Percentiles rank a stretch among this genome's conserved stretches.
These are phyloP conservation scores for Mycena polygramma DNA, from an alignment of 768 basidiomycete species.

Conservation along the genomic window DNA sequence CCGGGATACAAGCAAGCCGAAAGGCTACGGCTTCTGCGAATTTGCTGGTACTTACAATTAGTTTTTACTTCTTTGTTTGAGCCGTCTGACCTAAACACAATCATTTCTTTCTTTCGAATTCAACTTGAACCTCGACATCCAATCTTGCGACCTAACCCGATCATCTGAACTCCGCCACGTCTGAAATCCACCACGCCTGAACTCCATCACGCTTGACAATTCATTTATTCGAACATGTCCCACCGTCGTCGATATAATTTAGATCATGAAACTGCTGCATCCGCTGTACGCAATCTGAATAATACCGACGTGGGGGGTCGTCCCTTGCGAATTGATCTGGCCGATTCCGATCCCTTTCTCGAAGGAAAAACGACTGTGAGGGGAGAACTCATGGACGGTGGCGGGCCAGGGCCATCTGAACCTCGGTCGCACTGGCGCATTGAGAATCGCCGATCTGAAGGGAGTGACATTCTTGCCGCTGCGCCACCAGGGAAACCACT, in stretches of 20 bases:
- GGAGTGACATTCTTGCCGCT: conserved; percentile 68
- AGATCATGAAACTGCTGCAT: conserved; percentile 97
- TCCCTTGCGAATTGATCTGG: conserved; percentile 92
- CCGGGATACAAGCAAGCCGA: conserved; percentile 93
- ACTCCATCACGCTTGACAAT: conserved; percentile 5
- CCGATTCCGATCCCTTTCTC: conserved; percentile 92
- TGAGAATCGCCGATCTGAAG: conserved; percentile 56
- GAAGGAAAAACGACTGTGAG: conserved; percentile 91
- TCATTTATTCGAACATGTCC: conserved; percentile 34
- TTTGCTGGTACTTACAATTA: conserved; percentile 78
- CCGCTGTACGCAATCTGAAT: conserved; percentile 96
- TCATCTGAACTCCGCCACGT: conserved; percentile 20
- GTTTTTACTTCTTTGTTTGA: conserved; percentile 44
- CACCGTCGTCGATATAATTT: conserved; percentile 34
- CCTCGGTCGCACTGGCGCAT: conserved; percentile 67
- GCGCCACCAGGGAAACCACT: conserved; percentile 85
- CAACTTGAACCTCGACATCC: conserved; percentile 7
- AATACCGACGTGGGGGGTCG: conserved; percentile 93
- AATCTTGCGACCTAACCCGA: conserved; percentile 17
- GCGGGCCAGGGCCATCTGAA: conserved; percentile 67
- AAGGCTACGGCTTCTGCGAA: conserved; percentile 95
- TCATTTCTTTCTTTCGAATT: conserved; percentile 39
- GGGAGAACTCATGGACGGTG: conserved; percentile 83
- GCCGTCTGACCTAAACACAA: conserved; percentile 34
- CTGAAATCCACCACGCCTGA: no score